Percentiles rank a stretch among this genome's conserved stretches.
Conservation (phyloP, 1,139 yeast species). For the Blastobotrys indianensis region DNA sequence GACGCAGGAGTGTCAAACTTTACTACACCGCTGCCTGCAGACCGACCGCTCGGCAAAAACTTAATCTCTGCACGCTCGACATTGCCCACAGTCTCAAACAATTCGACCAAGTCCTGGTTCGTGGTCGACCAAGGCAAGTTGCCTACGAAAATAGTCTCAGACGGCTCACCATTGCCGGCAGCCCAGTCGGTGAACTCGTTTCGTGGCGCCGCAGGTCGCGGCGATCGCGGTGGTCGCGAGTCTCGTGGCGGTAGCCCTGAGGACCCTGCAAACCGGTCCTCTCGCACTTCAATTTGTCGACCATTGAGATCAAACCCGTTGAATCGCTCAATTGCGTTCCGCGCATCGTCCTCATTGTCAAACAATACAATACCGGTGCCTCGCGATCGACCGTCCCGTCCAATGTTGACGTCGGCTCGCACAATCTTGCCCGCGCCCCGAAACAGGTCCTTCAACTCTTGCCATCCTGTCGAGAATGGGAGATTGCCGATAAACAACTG, state of each 20-base stretch:
- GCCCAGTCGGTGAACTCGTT: constrained; percentile 59
- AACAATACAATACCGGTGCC: constrained; percentile 90
- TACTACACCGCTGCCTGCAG: constrained; percentile 81
- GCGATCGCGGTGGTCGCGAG: constrained; percentile 9
- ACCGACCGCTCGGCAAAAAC: constrained; percentile 56
- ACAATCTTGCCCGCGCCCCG: constrained; percentile 68
- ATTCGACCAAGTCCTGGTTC: constrained; percentile 74
- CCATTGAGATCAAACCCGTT: constrained; percentile 93
- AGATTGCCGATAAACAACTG: constrained; percentile 80
- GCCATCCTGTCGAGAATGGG: constrained; percentile 80
- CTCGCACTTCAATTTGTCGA: constrained; percentile 70
- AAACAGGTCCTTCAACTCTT: constrained; percentile 77
- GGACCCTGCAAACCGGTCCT: constrained; percentile 43
- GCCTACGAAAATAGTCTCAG: constrained; percentile 59
- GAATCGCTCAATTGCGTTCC: constrained; percentile 83
- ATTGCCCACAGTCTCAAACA: constrained; percentile 79
- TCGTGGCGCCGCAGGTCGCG: constrained; percentile 6
- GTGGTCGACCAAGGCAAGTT: constrained; percentile 89
- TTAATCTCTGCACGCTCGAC: constrained; percentile 77
- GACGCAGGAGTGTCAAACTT: constrained; percentile 61
- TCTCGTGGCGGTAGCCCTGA: constrained; percentile 23
- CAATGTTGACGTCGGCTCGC: constrained; percentile 73
- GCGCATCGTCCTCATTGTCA: constrained; percentile 79
- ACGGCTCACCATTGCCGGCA: constrained; percentile 56
- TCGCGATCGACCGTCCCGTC: constrained; percentile 68